These are phyloP conservation scores for Cetraspora pellucida DNA, from an alignment of 192 early-diverging fungal genomes.

Conservation along the genomic window DNA sequence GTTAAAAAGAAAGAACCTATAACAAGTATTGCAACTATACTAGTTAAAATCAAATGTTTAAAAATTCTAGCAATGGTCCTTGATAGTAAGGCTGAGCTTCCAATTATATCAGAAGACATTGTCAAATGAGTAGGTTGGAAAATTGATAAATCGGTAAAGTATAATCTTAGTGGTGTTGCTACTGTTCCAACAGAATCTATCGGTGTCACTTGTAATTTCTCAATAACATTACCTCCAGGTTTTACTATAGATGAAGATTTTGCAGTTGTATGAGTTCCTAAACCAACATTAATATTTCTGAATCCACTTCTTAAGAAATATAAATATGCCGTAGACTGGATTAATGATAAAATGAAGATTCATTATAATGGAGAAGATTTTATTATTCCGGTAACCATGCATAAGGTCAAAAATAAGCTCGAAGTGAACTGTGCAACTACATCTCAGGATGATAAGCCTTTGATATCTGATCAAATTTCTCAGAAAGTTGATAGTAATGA, in stretches of 20 bases:
- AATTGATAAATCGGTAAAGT: not conserved
- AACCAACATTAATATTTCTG: too few relatives aligned
- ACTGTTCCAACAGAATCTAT: conserved; percentile 6
- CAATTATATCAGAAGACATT: conserved; percentile 18
- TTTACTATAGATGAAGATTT: not conserved
- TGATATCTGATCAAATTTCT: too few relatives aligned
- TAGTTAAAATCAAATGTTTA: not conserved
- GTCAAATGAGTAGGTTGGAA: not conserved
- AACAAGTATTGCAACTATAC: not conserved
- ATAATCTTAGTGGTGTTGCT: conserved; percentile 3
- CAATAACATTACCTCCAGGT: conserved; percentile 5
- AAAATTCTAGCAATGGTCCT: conserved; percentile 1
- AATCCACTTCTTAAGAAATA: too few relatives aligned
- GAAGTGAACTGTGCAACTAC: too few relatives aligned
- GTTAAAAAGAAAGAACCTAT: conserved; percentile 19
- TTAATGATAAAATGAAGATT: too few relatives aligned
- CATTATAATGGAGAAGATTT: too few relatives aligned
- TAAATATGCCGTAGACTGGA: too few relatives aligned
- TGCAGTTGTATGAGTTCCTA: too few relatives aligned
- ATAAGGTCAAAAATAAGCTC: too few relatives aligned
- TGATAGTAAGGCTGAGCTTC: not conserved
- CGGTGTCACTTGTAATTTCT: not conserved
- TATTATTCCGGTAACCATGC: too few relatives aligned
- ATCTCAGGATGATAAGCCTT: too few relatives aligned
- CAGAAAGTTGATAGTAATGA: too few relatives aligned